Evolutionary conservation across 2,329 filamentous ascomycete species (phyloP), one percentile per base, ranked within the genome.

Genomic region (Sclerotiophoma versabilis): DNA sequence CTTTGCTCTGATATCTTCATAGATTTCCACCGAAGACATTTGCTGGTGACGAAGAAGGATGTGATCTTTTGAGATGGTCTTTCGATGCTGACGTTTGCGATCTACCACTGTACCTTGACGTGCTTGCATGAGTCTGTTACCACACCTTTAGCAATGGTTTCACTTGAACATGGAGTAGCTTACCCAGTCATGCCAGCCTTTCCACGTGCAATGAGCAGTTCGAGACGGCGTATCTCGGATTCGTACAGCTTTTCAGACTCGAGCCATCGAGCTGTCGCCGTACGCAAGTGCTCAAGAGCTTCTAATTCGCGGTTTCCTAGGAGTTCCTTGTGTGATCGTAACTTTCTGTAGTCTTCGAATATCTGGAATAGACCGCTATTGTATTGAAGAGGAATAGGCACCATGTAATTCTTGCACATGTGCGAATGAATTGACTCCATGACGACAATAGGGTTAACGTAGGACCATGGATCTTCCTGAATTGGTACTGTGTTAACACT

Each of bases 201-300:
- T 7, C 77, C 73, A 42, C 72, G 73, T 2, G 75, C 74, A 50
- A 80, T 77, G 22, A 80, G 56, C 3, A 80, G 54, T 59, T 80
- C 78, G 12, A 80, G 68, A 14, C 77, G 73, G 51, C 74, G 77
- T 45, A 80, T 74, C 54, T 80, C 77, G 3, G 70, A 70, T 32
- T 73, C 69, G 57, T 76, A 79, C 14, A 66, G 63, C 33, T 63
- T 60, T 52, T 74, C 71, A 46, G 72, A 66, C 8, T 69, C 54
- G 2, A 61, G 37, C 74, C 72, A 78, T 5, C 57, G 53, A 11
- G 68, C 62, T 49, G 76, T 68, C 7, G 69, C 63, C 14, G 59
- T 59, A 26, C 71, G 64, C 30, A 66, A 64, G 1, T 62, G 58
- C 1, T 68, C 58, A 0, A 64, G 42, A 14, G 69, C 70, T 3